Evolutionary conservation across 371 early-diverging fungal species (phyloP).

Genomic region (Rhizopus sp.): DNA sequence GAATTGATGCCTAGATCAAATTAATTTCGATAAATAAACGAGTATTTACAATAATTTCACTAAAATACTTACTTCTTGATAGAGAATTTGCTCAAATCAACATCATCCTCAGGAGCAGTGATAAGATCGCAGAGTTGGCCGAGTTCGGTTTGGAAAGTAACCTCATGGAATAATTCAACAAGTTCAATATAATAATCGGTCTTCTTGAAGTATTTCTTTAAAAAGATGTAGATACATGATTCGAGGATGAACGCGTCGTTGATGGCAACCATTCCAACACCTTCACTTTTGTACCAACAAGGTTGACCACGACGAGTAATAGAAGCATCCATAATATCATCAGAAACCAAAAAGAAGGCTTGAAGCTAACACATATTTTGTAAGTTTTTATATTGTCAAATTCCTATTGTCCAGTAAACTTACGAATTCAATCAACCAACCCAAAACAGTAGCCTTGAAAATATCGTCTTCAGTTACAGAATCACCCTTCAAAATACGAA

Average conservation of each 20-base stretch:
- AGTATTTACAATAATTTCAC: too few species aligned
- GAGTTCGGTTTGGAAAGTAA: conserved; percentile 94
- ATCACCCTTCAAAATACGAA: conserved; percentile 74
- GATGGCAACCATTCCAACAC: conserved; percentile 89
- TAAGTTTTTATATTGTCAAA: too few species aligned
- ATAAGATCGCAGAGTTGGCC: conserved; percentile 97
- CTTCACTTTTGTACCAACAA: conserved; percentile 90
- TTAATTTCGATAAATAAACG: too few species aligned
- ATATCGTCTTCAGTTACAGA: conserved; percentile 79
- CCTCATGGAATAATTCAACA: conserved; percentile 92
- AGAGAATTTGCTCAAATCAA: conserved; percentile 89
- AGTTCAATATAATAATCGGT: conserved; percentile 86
- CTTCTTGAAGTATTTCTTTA: conserved; percentile 89
- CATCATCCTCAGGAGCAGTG: conserved; percentile 93
- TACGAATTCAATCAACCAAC: conserved; percentile 96
- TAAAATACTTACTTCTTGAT: conserved; percentile 84
- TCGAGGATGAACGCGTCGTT: conserved; percentile 96
- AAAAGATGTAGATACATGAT: conserved; percentile 83
- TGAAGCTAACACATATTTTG: conserved; percentile 70
- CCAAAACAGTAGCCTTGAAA: conserved; percentile 85
- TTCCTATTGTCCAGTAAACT: too few species aligned
- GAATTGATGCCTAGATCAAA: conserved; percentile 76
- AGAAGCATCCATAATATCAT: conserved; percentile 98
- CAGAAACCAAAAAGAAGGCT: conserved; percentile 96
- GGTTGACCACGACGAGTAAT: conserved; percentile 94